phyloP scores from a whole-genome alignment of 2,329 filamentous ascomycete genomes.

The Phoma sp. region DNA sequence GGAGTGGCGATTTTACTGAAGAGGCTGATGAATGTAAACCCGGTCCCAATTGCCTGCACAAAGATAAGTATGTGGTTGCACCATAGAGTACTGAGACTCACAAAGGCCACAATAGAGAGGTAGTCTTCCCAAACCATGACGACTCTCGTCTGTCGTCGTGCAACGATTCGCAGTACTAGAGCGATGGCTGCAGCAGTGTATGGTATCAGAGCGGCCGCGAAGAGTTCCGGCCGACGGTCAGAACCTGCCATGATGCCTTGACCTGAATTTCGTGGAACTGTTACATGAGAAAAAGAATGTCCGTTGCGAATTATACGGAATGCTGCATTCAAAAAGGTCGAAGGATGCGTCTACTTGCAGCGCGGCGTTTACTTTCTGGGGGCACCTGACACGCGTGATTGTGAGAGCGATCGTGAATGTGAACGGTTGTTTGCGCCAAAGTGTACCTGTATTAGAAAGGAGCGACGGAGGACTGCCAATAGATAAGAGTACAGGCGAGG shows the following conservation, averaged over 20 bases:
- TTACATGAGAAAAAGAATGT: conserved; percentile 15
- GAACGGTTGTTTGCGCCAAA: background rate
- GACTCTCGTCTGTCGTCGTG: conserved; percentile 20
- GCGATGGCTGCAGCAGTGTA: conserved; percentile 28
- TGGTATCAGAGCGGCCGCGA: conserved; percentile 25
- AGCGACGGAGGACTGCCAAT: conserved; percentile 4
- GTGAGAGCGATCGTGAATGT: background rate
- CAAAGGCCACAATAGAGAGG: conserved; percentile 28
- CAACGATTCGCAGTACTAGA: conserved; percentile 23
- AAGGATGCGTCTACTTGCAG: conserved; percentile 8
- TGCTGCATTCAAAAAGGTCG: conserved; percentile 10
- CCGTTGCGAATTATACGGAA: conserved; percentile 13
- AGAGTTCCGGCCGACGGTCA: conserved; percentile 28
- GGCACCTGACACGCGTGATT: background rate
- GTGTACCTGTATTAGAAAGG: conserved; percentile 1
- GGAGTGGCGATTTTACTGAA: conserved; percentile 20
- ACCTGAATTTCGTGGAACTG: conserved; percentile 9
- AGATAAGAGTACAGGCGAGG: conserved; percentile 12
- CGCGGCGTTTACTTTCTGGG: conserved; percentile 3
- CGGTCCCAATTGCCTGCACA: conserved; percentile 20
- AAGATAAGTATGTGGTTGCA: conserved; percentile 7
- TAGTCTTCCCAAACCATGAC: conserved; percentile 32
- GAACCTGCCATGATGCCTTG: conserved; percentile 16
- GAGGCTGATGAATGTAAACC: conserved; percentile 30
- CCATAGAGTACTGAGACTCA: conserved; percentile 11